Conservation (phyloP, 2,329 filamentous ascomycete genomes). For the Alternaria angustiovoidea region DNA sequence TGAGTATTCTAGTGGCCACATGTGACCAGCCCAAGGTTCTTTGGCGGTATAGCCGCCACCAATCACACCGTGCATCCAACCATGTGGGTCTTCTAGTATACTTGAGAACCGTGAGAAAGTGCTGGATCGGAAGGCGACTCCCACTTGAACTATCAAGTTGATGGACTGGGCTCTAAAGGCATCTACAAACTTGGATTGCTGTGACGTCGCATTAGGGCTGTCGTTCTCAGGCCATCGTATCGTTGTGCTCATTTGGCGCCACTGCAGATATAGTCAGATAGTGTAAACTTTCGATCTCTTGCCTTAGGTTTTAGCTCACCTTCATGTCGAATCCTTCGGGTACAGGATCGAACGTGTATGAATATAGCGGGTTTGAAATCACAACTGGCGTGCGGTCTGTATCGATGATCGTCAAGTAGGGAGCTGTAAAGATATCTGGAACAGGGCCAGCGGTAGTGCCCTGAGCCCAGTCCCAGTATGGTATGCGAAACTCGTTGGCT, state of each 20-base stretch:
- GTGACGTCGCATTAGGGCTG: constrained; percentile 28
- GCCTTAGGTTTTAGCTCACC: constrained; percentile 11
- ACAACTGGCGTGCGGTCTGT: constrained; percentile 21
- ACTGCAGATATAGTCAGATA: constrained; percentile 24
- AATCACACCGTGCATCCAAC: constrained; percentile 53
- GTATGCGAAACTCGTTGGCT: constrained; percentile 43
- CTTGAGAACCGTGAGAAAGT: constrained; percentile 47
- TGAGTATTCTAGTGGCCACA: constrained; percentile 75
- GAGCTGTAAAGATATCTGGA: constrained; percentile 36
- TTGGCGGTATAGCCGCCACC: constrained; percentile 45
- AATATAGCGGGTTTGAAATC: constrained; percentile 42
- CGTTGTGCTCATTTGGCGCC: constrained; percentile 32
- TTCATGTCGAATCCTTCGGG: constrained; percentile 36
- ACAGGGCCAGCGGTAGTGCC: constrained; percentile 29
- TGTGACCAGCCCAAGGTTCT: constrained; percentile 62
- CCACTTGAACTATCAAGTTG: constrained; percentile 50
- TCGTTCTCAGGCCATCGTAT: constrained; percentile 43
- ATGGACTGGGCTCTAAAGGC: constrained; percentile 21
- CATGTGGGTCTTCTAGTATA: constrained; percentile 34
- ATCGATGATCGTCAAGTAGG: constrained; percentile 25
- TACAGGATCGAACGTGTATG: constrained; percentile 39
- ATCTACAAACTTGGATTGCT: constrained; percentile 16
- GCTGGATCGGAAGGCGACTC: constrained; percentile 14
- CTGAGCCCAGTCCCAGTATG: constrained; percentile 48
- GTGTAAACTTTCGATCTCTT: too few relatives aligned